Evolutionary conservation across 2,329 filamentous ascomycete genomes (phyloP), one percentile per base, ranked within the genome.

Genomic region (Geosmithia putterillii): DNA sequence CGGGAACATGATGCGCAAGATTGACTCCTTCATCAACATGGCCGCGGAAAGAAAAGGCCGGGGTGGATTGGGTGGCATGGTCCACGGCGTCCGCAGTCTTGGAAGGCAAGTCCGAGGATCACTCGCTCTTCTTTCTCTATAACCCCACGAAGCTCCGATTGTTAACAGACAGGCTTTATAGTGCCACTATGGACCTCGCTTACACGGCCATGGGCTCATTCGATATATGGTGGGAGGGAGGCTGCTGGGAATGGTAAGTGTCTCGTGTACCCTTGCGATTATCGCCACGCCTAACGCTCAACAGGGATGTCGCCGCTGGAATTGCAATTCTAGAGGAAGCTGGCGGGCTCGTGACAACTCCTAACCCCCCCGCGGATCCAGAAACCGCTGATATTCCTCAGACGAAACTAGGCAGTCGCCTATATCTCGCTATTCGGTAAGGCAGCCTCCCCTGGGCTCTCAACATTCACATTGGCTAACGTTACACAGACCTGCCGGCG

Each of bases 211-310:
- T 83, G 72, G 83, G 83, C 0, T 69, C 77, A 0, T 80, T 87
- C 50, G 83, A 88, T 59, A 85, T 87, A 10, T 87, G 83, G 83
- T 88, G 83, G 83, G 83, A 88, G 56, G 83, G 82, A 3, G 83
- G 83, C 0, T 86, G 82, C 53, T 86, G 83, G 83, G 84, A 87
- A 60, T 88, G 83, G 79, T 80, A 52, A 50, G 69, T 58, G 2
- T 19, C 17, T 12, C 20, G 5, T 22, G 37, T 39, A 4, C 19
- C 37, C 7, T 39, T 6, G 10, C 18, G 7, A 19, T 38, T 4
- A 39, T 8, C 2, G 7, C 18, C 7, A 21, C 22, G 7, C 10
- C 15, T 21, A 39, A 19, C 6, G 15, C 20, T 3, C 10, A 32
- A 20, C 43, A 73, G 72, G 82, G 84, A 88, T 50, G 83, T 87